Percentiles rank a stretch among this genome's conserved stretches.
phyloP scores from a whole-genome alignment of 1,139 yeast genomes.

The Yamadazyma dushanensis region DNA sequence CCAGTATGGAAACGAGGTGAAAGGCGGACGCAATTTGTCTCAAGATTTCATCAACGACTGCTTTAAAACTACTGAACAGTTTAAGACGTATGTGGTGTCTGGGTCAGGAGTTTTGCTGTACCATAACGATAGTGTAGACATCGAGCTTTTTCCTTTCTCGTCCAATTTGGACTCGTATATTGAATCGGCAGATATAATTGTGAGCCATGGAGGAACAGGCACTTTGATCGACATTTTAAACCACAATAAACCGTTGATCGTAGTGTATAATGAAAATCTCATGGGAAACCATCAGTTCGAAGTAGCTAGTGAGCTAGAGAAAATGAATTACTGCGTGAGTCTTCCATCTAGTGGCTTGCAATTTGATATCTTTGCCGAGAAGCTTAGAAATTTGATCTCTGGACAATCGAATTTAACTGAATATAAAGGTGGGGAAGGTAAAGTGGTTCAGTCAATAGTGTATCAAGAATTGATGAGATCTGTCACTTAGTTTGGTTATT shows the following conservation, averaged over 20 bases:
- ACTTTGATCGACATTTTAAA: conserved; percentile 79
- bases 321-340: conserved; percentile 9
- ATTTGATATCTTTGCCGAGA: not conserved
- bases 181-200: conserved; percentile 50
- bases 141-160: conserved; percentile 50
- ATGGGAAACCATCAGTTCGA: conserved; percentile 90
- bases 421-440: not conserved
- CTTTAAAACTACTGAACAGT: conserved; percentile 8
- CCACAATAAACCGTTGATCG: conserved; percentile 50
- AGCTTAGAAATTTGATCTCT: not conserved
- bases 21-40: conserved; percentile 23
- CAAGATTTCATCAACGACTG: conserved; percentile 21
- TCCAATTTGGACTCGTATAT: conserved; percentile 41
- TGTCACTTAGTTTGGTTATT: not conserved
- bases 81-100: not conserved
- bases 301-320: conserved; percentile 47
- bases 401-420: not conserved
- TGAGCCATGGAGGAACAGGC: conserved; percentile 95
- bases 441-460: conserved; percentile 3
- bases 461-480: conserved; percentile 2
- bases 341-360: conserved; percentile 7
- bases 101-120: not conserved
- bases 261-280: conserved; percentile 64
- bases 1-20: conserved; percentile 67
- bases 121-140: not conserved